phyloP scores from a whole-genome alignment of 1,284 basidiomycete species.

The Moniliophthora roreri region DNA sequence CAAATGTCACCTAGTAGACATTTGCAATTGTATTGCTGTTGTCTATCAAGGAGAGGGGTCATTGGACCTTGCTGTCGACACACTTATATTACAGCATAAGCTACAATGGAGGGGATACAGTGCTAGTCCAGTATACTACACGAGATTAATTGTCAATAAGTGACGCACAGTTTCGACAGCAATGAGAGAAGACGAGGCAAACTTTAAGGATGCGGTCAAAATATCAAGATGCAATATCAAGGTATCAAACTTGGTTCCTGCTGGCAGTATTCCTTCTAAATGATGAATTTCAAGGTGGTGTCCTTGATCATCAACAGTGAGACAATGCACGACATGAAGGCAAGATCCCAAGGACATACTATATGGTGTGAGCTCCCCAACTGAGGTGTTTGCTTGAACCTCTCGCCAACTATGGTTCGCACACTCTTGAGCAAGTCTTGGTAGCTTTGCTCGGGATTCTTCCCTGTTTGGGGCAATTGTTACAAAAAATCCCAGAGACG shows the following conservation, averaged over 20 bases:
- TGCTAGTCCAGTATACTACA: no score
- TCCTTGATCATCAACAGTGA: conserved; percentile 23
- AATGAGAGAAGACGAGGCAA: no score
- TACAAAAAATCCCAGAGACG: neutral
- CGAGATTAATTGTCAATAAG: no score
- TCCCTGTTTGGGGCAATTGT: conserved; percentile 30
- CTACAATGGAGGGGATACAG: no score
- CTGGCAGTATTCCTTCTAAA: conserved; percentile 18
- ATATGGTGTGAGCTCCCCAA: conserved; percentile 73
- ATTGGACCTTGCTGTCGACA: no score
- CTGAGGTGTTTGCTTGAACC: conserved; percentile 83
- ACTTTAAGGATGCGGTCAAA: no score
- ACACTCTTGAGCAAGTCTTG: conserved; percentile 70
- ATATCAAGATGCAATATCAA: no score
- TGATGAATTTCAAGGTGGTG: conserved; percentile 32
- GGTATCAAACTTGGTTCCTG: neutral
- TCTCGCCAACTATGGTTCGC: conserved; percentile 50
- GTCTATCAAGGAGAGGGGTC: no score
- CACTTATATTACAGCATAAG: no score
- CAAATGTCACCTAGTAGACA: no score
- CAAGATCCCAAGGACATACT: conserved; percentile 42
- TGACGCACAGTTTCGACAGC: no score
- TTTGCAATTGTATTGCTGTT: no score
- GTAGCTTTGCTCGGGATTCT: conserved; percentile 72
- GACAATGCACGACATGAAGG: neutral